These are phyloP conservation scores for Jackrogersella minutella DNA, from an alignment of 495 filamentous ascomycete genomes.

Conservation along the genomic window DNA sequence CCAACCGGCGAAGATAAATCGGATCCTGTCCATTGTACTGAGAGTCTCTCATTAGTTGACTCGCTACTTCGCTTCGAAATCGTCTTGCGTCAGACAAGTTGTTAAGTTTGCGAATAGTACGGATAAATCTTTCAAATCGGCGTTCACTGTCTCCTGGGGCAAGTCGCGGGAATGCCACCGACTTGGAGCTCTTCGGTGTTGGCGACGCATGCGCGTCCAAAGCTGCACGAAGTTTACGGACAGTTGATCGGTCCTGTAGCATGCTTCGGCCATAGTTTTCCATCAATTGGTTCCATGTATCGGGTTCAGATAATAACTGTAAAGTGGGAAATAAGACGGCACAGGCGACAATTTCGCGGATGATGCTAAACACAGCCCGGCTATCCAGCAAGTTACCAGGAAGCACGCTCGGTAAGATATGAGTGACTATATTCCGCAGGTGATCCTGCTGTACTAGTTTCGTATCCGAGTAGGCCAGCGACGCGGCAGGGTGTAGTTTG, in stretches of 20 bases:
- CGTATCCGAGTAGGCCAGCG: slow-evolving; percentile 79
- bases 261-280: slow-evolving; percentile 87
- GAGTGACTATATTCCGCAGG: slow-evolving; percentile 72
- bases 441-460: slow-evolving; percentile 87
- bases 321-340: slow-evolving; percentile 76
- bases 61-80: slow-evolving; percentile 90
- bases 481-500: slow-evolving; percentile 88
- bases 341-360: slow-evolving; percentile 85
- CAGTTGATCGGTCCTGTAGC: slow-evolving; percentile 94
- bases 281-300: slow-evolving; percentile 96
- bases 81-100: slow-evolving; percentile 94
- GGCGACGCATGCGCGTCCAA: slow-evolving; percentile 95
- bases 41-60: slow-evolving; percentile 86
- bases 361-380: slow-evolving; percentile 76
- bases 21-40: slow-evolving; percentile 80
- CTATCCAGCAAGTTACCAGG: slow-evolving; percentile 78
- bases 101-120: slow-evolving; percentile 85
- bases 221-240: slow-evolving; percentile 90
- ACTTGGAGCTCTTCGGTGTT: slow-evolving; percentile 69
- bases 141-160: slow-evolving; percentile 77
- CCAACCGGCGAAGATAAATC: slow-evolving; percentile 84
- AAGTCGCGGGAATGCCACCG: slow-evolving; percentile 71
- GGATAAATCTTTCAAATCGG: slow-evolving; percentile 92
- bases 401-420: slow-evolving; percentile 77
- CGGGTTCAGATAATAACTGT: slow-evolving; percentile 81